A percentile compares a stretch with the other conserved stretches of the same genome.
These are phyloP conservation scores for Trypanosoma lewisi DNA, from an alignment of 208 protist species.

Conservation along the genomic window DNA sequence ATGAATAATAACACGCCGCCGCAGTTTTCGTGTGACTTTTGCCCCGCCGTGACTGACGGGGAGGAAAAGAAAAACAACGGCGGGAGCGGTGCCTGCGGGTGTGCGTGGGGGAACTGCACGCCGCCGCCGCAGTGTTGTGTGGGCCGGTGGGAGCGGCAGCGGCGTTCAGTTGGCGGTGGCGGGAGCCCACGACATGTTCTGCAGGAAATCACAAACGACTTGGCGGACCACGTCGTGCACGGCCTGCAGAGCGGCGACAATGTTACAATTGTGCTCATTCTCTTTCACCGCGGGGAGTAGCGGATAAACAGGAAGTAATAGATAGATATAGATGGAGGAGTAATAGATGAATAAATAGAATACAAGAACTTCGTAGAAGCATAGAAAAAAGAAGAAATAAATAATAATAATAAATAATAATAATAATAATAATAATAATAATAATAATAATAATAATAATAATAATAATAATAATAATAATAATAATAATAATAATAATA, in stretches of 20 bases:
- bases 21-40: not conserved
- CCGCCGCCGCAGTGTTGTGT: not conserved
- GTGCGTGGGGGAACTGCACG: not conserved
- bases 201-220: constrained; percentile 18
- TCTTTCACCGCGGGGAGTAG: constrained; percentile 24
- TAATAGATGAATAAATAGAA: no score
- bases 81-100: no score
- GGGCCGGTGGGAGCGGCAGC: not conserved
- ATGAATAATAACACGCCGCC: constrained; percentile 21
- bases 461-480: no score
- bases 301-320: not conserved
- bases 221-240: constrained; percentile 48
- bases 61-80: no score
- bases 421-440: no score
- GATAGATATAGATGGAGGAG: not conserved
- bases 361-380: no score
- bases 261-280: constrained; percentile 45
- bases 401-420: no score
- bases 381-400: no score
- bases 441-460: no score
- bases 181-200: constrained; percentile 1
- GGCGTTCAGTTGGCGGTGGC: not conserved
- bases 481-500: no score
- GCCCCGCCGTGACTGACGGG: not conserved
- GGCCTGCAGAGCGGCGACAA: constrained; percentile 42